phyloP scores from a whole-genome alignment of 1,139 yeast species.

The Saccharomycopsis hybrid region DNA sequence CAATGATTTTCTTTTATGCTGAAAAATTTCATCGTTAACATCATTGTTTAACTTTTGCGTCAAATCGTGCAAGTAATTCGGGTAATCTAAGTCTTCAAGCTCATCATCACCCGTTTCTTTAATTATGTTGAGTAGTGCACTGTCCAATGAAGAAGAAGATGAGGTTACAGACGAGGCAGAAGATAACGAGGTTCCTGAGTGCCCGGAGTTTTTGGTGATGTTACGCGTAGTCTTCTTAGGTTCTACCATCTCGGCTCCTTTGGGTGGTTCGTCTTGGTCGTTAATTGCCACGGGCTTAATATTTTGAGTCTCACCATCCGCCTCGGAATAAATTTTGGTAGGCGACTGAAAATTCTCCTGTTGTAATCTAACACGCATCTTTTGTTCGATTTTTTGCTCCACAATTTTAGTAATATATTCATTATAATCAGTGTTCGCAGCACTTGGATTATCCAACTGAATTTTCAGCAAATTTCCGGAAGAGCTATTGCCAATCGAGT shows the following conservation, averaged over 20 bases:
- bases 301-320: neutral
- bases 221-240: neutral
- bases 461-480: conserved; percentile 1
- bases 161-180: neutral
- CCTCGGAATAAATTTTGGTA: neutral
- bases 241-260: neutral
- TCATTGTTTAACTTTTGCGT: conserved; percentile 18
- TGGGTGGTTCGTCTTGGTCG: neutral
- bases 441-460: conserved; percentile 2
- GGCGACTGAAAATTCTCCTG: neutral
- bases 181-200: neutral
- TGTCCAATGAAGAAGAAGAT: neutral
- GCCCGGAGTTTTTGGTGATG: neutral
- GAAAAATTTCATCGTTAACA: conserved; percentile 18
- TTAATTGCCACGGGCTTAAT: neutral
- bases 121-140: conserved; percentile 5
- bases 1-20: conserved; percentile 1
- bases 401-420: conserved; percentile 7
- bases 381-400: conserved; percentile 15
- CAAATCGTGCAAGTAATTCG: conserved; percentile 6
- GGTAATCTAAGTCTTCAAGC: conserved; percentile 5
- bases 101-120: neutral
- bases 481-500: conserved; percentile 5
- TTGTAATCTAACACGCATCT: conserved; percentile 4
- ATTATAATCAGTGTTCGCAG: conserved; percentile 6